phyloP scores from a whole-genome alignment of 768 basidiomycete genomes.

The Kwoniella heveanensis region DNA sequence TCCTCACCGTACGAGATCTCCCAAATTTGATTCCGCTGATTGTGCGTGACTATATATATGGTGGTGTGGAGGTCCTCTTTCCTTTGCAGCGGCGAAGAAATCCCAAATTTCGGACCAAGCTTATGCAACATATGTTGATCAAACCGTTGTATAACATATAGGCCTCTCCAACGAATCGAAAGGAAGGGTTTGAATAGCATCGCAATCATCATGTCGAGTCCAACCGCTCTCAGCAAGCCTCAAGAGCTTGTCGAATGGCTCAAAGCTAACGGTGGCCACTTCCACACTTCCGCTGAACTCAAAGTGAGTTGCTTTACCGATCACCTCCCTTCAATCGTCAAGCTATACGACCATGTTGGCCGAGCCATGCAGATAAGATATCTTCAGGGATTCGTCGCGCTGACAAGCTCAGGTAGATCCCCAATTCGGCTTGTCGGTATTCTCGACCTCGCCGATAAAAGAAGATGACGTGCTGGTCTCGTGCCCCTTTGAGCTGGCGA shows the following conservation, averaged over 20 bases:
- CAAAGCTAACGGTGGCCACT: conserved; percentile 14
- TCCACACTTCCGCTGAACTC: conserved; percentile 13
- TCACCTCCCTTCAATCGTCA: not conserved
- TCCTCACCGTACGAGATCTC: not conserved
- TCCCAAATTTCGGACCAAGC: no score
- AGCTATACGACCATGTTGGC: no score
- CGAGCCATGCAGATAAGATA: no score
- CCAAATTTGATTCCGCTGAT: conserved; percentile 23
- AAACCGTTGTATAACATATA: no score
- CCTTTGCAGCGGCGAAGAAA: no score
- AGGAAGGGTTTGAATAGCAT: no score
- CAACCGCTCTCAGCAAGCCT: not conserved
- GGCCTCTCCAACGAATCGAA: no score
- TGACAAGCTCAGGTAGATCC: conserved; percentile 21
- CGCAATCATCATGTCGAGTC: not conserved
- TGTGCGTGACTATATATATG: no score
- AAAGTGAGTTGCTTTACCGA: conserved; percentile 14
- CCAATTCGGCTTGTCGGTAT: conserved; percentile 46
- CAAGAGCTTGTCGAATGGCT: conserved; percentile 16
- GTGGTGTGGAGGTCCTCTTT: no score
- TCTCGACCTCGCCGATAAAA: conserved; percentile 28
- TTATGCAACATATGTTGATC: no score
- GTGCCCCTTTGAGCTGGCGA: conserved; percentile 53
- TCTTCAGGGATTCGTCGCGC: not conserved
- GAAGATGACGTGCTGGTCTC: conserved; percentile 45